phyloP scores from a whole-genome alignment of 495 filamentous ascomycete species.

The Paragyromitra xinjiangensis region DNA sequence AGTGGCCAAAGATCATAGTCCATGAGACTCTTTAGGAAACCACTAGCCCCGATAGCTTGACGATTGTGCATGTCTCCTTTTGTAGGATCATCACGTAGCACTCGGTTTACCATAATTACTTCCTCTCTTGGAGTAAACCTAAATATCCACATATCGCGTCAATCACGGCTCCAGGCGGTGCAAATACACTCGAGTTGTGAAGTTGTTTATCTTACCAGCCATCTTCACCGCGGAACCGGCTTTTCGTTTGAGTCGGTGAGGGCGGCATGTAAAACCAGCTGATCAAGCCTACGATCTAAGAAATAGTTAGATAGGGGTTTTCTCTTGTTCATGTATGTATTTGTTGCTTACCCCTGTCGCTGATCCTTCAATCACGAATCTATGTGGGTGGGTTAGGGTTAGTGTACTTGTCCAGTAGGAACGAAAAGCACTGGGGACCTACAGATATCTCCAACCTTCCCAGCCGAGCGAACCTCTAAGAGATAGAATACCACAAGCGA shows the following conservation, averaged over 20 bases:
- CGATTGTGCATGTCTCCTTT: slow-evolving; percentile 70
- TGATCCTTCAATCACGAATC: slow-evolving; percentile 46
- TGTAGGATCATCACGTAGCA: slow-evolving; percentile 74
- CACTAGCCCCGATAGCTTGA: slow-evolving; percentile 67
- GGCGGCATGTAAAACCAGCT: slow-evolving; percentile 75
- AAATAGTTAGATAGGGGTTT: neutral
- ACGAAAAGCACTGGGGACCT: slow-evolving; percentile 62
- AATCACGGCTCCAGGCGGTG: neutral
- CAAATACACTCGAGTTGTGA: neutral
- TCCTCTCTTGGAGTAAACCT: slow-evolving; percentile 71
- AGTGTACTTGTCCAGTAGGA: slow-evolving; percentile 15
- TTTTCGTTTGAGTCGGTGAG: slow-evolving; percentile 74
- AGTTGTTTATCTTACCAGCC: slow-evolving; percentile 64
- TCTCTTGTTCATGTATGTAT: neutral
- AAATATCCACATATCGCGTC: neutral
- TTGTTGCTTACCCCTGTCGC: slow-evolving; percentile 37
- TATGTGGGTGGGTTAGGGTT: neutral
- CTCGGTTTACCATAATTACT: slow-evolving; percentile 75
- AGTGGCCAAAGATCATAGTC: slow-evolving; percentile 77
- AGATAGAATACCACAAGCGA: slow-evolving; percentile 77
- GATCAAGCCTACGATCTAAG: slow-evolving; percentile 67
- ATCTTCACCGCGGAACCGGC: slow-evolving; percentile 72
- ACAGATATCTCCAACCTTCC: slow-evolving; percentile 79
- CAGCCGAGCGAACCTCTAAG: slow-evolving; percentile 68
- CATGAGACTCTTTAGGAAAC: slow-evolving; percentile 67